A percentile compares a stretch with the other conserved stretches of the same genome.
phyloP scores from a whole-genome alignment of 176 grass and related monocot genomes.

The Tillandsia fasciculata region DNA sequence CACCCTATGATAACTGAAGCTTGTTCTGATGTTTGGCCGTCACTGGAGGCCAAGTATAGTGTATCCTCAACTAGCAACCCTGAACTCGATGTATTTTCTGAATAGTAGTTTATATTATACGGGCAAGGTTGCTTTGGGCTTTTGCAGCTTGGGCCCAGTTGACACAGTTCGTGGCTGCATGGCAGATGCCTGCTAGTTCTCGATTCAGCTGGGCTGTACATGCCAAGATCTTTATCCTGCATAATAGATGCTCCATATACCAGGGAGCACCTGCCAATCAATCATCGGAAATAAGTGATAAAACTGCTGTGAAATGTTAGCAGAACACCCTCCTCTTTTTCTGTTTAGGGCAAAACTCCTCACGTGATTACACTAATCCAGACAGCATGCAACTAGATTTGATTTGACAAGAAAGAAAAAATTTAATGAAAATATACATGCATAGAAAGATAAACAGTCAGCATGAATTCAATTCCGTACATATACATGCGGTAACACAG shows the following conservation, averaged over 20 bases:
- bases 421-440: no score
- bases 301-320: slow-evolving; percentile 52
- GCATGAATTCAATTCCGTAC: no score
- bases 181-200: slow-evolving; percentile 78
- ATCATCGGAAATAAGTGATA: slow-evolving; percentile 94
- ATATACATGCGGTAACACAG: no score
- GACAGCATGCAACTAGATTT: neutral
- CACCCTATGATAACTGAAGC: slow-evolving; percentile 94
- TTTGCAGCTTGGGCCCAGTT: slow-evolving; percentile 42
- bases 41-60: slow-evolving; percentile 57
- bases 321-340: slow-evolving; percentile 19
- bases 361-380: neutral
- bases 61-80: slow-evolving; percentile 84
- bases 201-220: slow-evolving; percentile 84
- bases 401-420: neutral
- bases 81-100: slow-evolving; percentile 94
- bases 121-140: slow-evolving; percentile 79
- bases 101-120: slow-evolving; percentile 61
- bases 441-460: no score
- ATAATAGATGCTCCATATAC: slow-evolving; percentile 96
- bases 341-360: slow-evolving; percentile 11
- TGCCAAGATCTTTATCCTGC: slow-evolving; percentile 95
- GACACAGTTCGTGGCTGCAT: slow-evolving; percentile 76
- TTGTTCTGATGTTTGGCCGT: slow-evolving; percentile 43
- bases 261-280: slow-evolving; percentile 97